Evolutionary conservation across 164 flowering plant genomes (phyloP), one percentile per base, ranked within the genome.

Genomic region (Aristolochia californica): DNA sequence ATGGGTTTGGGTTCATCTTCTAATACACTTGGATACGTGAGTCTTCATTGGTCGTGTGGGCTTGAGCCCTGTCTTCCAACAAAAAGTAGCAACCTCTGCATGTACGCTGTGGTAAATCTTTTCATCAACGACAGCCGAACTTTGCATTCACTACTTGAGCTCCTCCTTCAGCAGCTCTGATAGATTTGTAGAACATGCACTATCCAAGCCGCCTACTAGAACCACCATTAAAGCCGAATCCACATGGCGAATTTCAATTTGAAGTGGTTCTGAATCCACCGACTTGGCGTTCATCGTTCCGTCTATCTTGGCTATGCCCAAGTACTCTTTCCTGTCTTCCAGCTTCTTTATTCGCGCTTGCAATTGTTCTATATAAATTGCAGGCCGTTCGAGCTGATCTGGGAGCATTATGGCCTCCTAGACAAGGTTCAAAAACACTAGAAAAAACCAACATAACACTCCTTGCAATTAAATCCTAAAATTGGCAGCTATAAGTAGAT

Each of bases 21-120:
- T n/a, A n/a, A n/a, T n/a, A n/a, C n/a, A n/a, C n/a, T n/a, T n/a
- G n/a, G n/a, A n/a, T n/a, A n/a, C n/a, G n/a, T n/a, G n/a, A n/a
- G n/a, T n/a, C n/a, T n/a, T n/a, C n/a, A n/a, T n/a, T n/a, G n/a
- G n/a, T n/a, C n/a, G n/a, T n/a, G n/a, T n/a, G n/a, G n/a, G n/a
- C n/a, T n/a, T n/a, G n/a, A n/a, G n/a, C n/a, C n/a, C n/a, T n/a
- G n/a, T n/a, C n/a, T n/a, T n/a, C n/a, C n/a, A n/a, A n/a, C n/a
- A n/a, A n/a, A n/a, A n/a, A n/a, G 18, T 48, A 47, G 10, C 13
- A 62, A 87, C 96, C 85, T 78, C 52, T 0, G 78, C 68, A 61
- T 81, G 86, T 56, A 87, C 72, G 5, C 80, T 71, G 67, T 87
- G 89, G 69, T 81, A 72, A 26, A 77, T 66, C n/a, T 64, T 70